Evolutionary conservation across 805 yeast species (phyloP), one percentile per base, ranked within the genome.

Genomic region (Wickerhamiella australiensis): DNA sequence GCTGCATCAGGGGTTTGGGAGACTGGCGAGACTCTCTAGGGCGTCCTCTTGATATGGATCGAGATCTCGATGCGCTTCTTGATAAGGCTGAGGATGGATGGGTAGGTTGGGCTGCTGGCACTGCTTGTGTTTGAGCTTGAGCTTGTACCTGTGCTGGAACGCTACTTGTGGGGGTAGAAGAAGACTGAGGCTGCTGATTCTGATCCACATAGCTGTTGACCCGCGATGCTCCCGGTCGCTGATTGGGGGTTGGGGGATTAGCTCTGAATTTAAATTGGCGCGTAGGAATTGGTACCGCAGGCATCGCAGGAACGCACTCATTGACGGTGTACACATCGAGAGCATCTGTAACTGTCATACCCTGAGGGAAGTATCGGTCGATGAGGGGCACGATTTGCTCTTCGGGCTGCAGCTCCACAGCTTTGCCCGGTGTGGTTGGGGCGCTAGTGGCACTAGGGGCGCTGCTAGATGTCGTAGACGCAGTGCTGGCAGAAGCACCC

Each of bases 331-430:
- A 83, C 12, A 82, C 70, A 1, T 81, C 61, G 26, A 83, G 68
- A 0, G 90, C 82, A 46, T 81, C 85, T 15, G 67, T 65, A 72
- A 80, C 74, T 2, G 62, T 55, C 87, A 82, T 83, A 0, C 86
- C 85, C n/a, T 67, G 61, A 0, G 87, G 85, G 59, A 67, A 83
- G 56, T 72, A 74, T 18, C 66, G 66, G 52, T 82, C 87, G 7
- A 84, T 55, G 0, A 82, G 56, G 8, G 65, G 63, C 76, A 79
- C 77, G 1, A 84, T 76, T 17, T 67, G 62, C 46, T 72, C 74
- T 58, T 83, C 90, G 0, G 92, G 85, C 51, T 76, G 56, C 20
- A 65, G 57, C 49, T 53, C 65, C 20, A 49, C 13, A 6, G 40
- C 21, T 25, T 23, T 41, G 3, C 44, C 44, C 12, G 44, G 44